Base-by-base conservation (phyloP, 345 rosid species). In the Rhodomyrtus tomentosa region DNA sequence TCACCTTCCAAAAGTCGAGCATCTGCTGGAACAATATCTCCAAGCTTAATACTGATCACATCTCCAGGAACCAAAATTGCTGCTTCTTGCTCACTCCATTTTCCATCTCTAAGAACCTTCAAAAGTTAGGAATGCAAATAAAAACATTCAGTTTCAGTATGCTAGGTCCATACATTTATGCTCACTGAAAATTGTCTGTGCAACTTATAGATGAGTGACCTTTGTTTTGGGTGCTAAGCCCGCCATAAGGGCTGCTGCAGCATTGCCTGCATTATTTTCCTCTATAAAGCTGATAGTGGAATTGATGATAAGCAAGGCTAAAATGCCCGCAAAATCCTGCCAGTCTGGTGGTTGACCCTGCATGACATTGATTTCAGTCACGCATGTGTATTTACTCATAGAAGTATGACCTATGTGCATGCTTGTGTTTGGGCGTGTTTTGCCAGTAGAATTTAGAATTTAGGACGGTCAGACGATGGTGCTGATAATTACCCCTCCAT, bases 261-360 rank as follows among this genome's bases (percentile, higher is more conserved):
- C 98, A 84, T 95, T 95, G 7, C 96, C 98, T n/a, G 98, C 95
- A 82, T 89, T 95, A 90, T 95, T 95, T 55, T 95, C 98, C 89
- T 95, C 98, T 4, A 93, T 88, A 90, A 93, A 95, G 59, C 96
- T 93, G 83, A 93, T 95, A 25, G 98, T 93, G 80, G 98, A 95
- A 90, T 95, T 95, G 56, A 95, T 92, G 81, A 95, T 3, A 22
- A 95, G 92, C 88, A 95, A 88, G 45, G 89, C 94, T 84, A 92
- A 85, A 55, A 95, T 95, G 84, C 98, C 98, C 13, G 92, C 58
- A 85, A 95, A 93, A 86, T 95, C 98, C 86, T 95, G 98, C 98
- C 98, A 95, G 84, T 95, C 98, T 29, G 98, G 98, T 68, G 95
- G 96, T 88, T 91, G 87, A 27, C 95, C 96, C 98, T 95, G 91